Evolutionary conservation across 2,329 filamentous ascomycete genomes (phyloP), one percentile per base, ranked within the genome.

Genomic region (Anisogramma anomala): DNA sequence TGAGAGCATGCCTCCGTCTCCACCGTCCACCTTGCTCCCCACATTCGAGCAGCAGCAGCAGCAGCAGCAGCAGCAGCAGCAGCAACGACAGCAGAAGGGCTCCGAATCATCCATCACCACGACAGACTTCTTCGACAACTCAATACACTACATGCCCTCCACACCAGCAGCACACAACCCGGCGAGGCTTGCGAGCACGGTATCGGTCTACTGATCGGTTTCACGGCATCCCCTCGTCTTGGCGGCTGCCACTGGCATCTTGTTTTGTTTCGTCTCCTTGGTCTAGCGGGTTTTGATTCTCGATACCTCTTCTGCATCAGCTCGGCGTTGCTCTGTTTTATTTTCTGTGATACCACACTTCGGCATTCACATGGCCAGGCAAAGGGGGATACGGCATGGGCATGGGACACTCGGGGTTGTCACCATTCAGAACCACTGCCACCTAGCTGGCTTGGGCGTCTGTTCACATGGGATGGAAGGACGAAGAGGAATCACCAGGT

Each of bases 1-100:
- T 61, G 79, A 84, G 51, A 64, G 69, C 35, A 76, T 84, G 75
- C 83, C 83, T 6, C 80, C 79, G 15, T 84, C 80, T 46, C 81
- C 81, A 27, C 73, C 75, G 32, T 65, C 68, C 17, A 58, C 71
- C 20, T 58, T 69, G 26, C 63, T 85, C 39, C 66, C 74, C 46
- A 62, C 69, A 30, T 82, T 85, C 55, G 67, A 74, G 52, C 74
- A 79, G 65, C 65, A 75, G 53, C 63, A 63, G 55, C 20, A 27
- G 10, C 33, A 39, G 31, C n/a, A n/a, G n/a, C n/a, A n/a, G n/a
- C n/a, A n/a, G n/a, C n/a, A 74, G 52, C 74, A 79, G 65, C 65
- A 75, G 53, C 63, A 63, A 55, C 20, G 17, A 6, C 15, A 33
- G 38, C 31, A 28, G 14, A 33, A 40, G 17, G 14, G 14, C 2